Conservation (phyloP, 1,284 basidiomycete species). For the Austroboletus rostrupii region DNA sequence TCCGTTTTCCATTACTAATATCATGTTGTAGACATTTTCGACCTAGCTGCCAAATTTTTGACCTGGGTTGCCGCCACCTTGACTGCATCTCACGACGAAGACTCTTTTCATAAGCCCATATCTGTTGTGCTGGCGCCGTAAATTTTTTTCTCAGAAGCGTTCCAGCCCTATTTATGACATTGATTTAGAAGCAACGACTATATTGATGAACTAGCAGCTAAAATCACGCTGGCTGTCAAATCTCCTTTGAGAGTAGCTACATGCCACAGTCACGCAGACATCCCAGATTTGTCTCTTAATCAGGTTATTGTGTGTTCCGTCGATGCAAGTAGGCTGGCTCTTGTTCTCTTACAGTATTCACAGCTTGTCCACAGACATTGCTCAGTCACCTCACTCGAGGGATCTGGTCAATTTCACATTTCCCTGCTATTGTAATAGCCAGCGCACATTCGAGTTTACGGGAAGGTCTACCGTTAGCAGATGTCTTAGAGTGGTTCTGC, state of each 20-base stretch:
- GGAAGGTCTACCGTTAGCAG: conserved; percentile 33
- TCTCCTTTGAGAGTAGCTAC: conserved; percentile 21
- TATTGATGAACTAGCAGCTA: conserved; percentile 14
- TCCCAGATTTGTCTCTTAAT: conserved; percentile 29
- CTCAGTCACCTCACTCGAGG: conserved; percentile 29
- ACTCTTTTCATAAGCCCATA: conserved; percentile 4
- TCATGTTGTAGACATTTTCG: conserved; percentile 14
- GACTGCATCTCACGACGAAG: background rate
- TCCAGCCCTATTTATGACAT: conserved; percentile 4
- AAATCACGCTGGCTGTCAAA: conserved; percentile 11
- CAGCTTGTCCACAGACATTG: conserved; percentile 24
- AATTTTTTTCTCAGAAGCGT: conserved; percentile 1
- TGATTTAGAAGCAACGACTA: conserved; percentile 12
- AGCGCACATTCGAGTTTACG: conserved; percentile 31
- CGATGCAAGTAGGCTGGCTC: conserved; percentile 29
- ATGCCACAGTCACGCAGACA: conserved; percentile 18
- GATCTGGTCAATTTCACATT: conserved; percentile 36
- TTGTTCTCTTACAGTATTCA: conserved; percentile 8
- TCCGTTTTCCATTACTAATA: conserved; percentile 5
- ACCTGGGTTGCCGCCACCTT: conserved; percentile 13
- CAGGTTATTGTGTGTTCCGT: conserved; percentile 38
- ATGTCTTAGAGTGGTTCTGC: conserved; percentile 45
- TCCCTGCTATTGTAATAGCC: conserved; percentile 41
- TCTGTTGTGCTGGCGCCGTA: conserved; percentile 24
- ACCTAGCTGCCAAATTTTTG: conserved; percentile 22